A percentile compares a stretch with the other conserved stretches of the same genome.
Evolutionary conservation across 495 filamentous ascomycete genomes (phyloP).

Genomic region (Lichenothelia convexa): DNA sequence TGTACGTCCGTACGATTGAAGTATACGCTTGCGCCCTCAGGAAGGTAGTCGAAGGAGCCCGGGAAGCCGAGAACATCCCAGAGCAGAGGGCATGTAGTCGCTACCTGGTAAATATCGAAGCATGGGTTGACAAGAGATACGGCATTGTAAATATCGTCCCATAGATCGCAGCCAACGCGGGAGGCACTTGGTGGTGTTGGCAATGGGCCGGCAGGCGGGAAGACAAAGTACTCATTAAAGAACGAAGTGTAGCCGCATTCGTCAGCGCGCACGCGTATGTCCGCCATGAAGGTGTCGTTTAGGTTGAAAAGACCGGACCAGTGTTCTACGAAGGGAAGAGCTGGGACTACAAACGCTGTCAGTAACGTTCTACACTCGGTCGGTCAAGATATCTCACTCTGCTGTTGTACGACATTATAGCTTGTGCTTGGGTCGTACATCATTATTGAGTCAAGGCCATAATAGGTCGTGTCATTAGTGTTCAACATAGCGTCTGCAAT

Average conservation of each 20-base stretch:
- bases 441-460: conserved; percentile 45
- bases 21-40: conserved; percentile 38
- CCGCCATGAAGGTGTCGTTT: conserved; percentile 43
- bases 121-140: conserved; percentile 50
- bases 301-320: conserved; percentile 41
- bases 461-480: conserved; percentile 45
- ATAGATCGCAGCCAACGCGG: conserved; percentile 34
- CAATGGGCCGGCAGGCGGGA: conserved; percentile 43
- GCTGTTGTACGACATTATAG: conserved; percentile 26
- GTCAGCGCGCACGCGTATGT: conserved; percentile 35
- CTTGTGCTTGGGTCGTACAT: conserved; percentile 53
- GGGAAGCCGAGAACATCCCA: conserved; percentile 63
- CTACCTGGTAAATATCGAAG: conserved; percentile 63
- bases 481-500: conserved; percentile 59
- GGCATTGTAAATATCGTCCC: conserved; percentile 36
- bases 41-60: conserved; percentile 25
- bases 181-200: conserved; percentile 24
- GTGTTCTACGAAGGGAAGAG: conserved; percentile 43
- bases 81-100: conserved; percentile 52
- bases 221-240: conserved; percentile 41
- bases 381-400: conserved; percentile 16
- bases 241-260: conserved; percentile 49
- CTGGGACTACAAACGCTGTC: conserved; percentile 30
- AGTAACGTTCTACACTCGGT: not conserved
- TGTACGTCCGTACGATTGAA: conserved; percentile 68